A percentile compares a stretch with the other conserved stretches of the same genome.
Evolutionary conservation across 2,329 filamentous ascomycete species (phyloP).

Genomic region (Fusarium sambucinum): DNA sequence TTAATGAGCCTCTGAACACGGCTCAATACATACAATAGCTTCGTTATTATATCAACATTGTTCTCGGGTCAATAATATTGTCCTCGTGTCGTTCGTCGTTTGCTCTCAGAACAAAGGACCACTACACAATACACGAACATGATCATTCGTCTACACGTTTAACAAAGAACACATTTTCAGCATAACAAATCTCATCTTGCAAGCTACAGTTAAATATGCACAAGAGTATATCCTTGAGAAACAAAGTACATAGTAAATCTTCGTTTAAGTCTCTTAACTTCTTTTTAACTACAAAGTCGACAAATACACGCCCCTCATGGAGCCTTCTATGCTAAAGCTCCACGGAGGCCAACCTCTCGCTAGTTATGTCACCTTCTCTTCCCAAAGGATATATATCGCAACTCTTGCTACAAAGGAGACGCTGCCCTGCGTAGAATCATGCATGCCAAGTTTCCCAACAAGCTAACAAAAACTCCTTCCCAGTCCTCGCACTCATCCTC

Average conservation of each 20-base stretch:
- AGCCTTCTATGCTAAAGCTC: slow-evolving; percentile 23
- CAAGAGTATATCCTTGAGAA: background rate
- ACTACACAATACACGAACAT: background rate
- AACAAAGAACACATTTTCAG: background rate
- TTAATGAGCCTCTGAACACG: background rate
- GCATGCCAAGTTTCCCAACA: slow-evolving; percentile 46
- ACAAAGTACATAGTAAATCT: slow-evolving; percentile 5
- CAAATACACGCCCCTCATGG: slow-evolving; percentile 39
- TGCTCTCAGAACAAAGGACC: background rate
- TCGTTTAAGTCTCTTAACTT: slow-evolving; percentile 40
- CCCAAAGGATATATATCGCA: slow-evolving; percentile 48
- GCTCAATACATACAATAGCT: no score
- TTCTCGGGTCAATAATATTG: background rate
- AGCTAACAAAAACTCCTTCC: slow-evolving; percentile 45
- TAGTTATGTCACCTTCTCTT: slow-evolving; percentile 19
- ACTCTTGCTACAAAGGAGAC: slow-evolving; percentile 48
- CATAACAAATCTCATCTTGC: background rate
- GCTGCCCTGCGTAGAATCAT: slow-evolving; percentile 47
- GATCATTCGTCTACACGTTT: no score
- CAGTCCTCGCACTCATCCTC: slow-evolving; percentile 15
- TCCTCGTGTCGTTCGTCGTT: background rate
- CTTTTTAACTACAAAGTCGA: slow-evolving; percentile 40
- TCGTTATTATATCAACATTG: background rate
- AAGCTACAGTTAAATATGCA: background rate
- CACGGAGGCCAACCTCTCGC: slow-evolving; percentile 34